These are phyloP conservation scores for Gossypium lobatum DNA, from an alignment of 441 rosid species.

Conservation along the genomic window DNA sequence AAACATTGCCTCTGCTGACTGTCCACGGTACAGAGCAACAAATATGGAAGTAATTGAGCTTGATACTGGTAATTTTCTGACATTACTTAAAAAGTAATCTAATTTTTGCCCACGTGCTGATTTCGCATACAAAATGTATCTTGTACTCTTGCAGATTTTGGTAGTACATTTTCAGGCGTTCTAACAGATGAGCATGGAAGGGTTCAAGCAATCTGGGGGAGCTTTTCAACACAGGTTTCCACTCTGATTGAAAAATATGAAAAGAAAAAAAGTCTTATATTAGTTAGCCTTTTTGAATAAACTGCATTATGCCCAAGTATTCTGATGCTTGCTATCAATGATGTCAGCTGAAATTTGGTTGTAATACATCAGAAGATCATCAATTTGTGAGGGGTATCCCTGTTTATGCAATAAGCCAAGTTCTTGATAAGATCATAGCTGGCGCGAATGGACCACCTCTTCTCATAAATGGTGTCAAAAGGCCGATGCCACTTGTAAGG, in stretches of 20 bases:
- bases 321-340: slow-evolving; percentile 16
- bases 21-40: slow-evolving; percentile 87
- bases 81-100: neutral
- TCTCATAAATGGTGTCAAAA: slow-evolving; percentile 82
- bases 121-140: slow-evolving; percentile 8
- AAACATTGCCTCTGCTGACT: slow-evolving; percentile 75
- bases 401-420: slow-evolving; percentile 60
- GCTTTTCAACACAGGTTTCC: slow-evolving; percentile 92
- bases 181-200: slow-evolving; percentile 83
- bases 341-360: slow-evolving; percentile 67
- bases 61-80: slow-evolving; percentile 62
- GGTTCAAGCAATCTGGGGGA: slow-evolving; percentile 96
- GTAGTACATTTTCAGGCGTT: slow-evolving; percentile 88
- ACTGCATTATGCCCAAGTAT: neutral
- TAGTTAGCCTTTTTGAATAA: slow-evolving; percentile 14
- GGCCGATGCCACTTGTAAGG: slow-evolving; percentile 88
- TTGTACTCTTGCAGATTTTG: slow-evolving; percentile 63
- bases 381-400: slow-evolving; percentile 95
- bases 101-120: slow-evolving; percentile 7
- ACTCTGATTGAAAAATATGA: slow-evolving; percentile 3
- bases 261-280: slow-evolving; percentile 9
- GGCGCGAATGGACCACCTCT: slow-evolving; percentile 70
- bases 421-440: slow-evolving; percentile 65
- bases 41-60: slow-evolving; percentile 98
- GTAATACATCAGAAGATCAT: slow-evolving; percentile 79